Percentiles rank a stretch among this genome's conserved stretches.
Evolutionary conservation across 2,329 filamentous ascomycete species (phyloP).

Genomic region (Xylaria sp.): DNA sequence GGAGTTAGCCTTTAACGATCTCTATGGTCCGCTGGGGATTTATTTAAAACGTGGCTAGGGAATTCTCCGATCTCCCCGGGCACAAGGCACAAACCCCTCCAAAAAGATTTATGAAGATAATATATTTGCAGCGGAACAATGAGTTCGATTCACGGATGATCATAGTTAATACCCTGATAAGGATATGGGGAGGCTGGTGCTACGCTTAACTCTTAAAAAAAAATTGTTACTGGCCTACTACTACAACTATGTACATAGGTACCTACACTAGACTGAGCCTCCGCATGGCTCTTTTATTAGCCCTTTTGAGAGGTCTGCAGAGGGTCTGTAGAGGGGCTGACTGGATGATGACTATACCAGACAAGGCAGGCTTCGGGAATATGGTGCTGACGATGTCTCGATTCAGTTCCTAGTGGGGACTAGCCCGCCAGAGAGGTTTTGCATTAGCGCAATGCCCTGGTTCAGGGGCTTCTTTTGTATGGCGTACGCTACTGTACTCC

Average conservation of each 20-base stretch:
- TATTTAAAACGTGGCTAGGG: slow-evolving; percentile 24
- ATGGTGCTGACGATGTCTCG: slow-evolving; percentile 5
- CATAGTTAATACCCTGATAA: too few relatives aligned
- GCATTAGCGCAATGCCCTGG: background rate
- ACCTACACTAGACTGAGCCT: too few relatives aligned
- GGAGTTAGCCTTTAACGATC: slow-evolving; percentile 1
- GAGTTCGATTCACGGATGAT: too few relatives aligned
- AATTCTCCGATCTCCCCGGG: slow-evolving; percentile 25
- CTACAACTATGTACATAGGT: too few relatives aligned
- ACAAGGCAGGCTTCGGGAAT: slow-evolving; percentile 27
- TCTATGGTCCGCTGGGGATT: background rate
- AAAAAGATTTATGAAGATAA: background rate
- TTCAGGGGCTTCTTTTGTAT: slow-evolving; percentile 23
- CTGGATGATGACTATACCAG: slow-evolving; percentile 5
- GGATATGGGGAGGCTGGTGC: too few relatives aligned
- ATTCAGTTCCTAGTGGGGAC: background rate
- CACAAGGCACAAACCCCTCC: too few relatives aligned
- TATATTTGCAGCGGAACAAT: too few relatives aligned
- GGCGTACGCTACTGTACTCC: too few relatives aligned
- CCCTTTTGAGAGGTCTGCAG: background rate
- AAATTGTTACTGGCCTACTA: too few relatives aligned
- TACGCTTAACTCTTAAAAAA: too few relatives aligned
- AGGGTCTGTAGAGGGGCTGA: background rate
- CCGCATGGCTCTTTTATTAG: background rate
- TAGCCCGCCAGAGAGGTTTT: slow-evolving; percentile 8